phyloP scores from a whole-genome alignment of 106 monocot species.

The Allium sativum region DNA sequence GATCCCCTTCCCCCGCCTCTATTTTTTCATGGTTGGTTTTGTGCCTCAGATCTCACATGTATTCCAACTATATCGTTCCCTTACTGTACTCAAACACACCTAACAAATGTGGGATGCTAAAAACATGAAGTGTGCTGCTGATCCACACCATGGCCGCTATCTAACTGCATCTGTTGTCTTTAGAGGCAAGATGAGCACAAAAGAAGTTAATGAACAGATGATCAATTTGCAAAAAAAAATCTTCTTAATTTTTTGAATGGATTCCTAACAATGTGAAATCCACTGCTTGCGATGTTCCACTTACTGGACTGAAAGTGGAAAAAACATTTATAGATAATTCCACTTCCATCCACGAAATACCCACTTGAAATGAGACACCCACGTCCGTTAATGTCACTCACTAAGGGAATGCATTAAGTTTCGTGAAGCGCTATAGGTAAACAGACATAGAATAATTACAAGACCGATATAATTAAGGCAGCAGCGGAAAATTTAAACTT shows the following conservation, averaged over 20 bases:
- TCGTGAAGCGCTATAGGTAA: too few species aligned
- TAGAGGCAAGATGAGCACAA: too few species aligned
- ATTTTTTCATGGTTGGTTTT: too few species aligned
- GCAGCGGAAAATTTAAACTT: too few species aligned
- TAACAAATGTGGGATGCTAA: slow-evolving; percentile 48
- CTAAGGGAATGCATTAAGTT: too few species aligned
- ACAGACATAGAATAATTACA: too few species aligned
- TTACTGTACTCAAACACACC: slow-evolving; percentile 34
- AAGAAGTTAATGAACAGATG: too few species aligned
- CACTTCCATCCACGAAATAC: too few species aligned
- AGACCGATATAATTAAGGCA: too few species aligned
- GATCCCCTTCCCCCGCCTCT: slow-evolving; percentile 19
- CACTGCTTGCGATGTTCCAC: slow-evolving; percentile 36
- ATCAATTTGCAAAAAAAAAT: slow-evolving; percentile 54
- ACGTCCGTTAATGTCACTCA: too few species aligned
- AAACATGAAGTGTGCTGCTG: slow-evolving; percentile 52
- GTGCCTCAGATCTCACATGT: slow-evolving; percentile 28
- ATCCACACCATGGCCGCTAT: slow-evolving; percentile 36
- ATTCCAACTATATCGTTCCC: slow-evolving; percentile 35
- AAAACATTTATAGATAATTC: slow-evolving; percentile 27
- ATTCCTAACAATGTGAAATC: slow-evolving; percentile 58
- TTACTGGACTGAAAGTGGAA: slow-evolving; percentile 27
- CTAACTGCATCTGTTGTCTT: slow-evolving; percentile 43
- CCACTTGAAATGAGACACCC: too few species aligned
- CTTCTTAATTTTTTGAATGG: slow-evolving; percentile 52